phyloP scores from a whole-genome alignment of 345 rosid species.

The Syzygium jambos region DNA sequence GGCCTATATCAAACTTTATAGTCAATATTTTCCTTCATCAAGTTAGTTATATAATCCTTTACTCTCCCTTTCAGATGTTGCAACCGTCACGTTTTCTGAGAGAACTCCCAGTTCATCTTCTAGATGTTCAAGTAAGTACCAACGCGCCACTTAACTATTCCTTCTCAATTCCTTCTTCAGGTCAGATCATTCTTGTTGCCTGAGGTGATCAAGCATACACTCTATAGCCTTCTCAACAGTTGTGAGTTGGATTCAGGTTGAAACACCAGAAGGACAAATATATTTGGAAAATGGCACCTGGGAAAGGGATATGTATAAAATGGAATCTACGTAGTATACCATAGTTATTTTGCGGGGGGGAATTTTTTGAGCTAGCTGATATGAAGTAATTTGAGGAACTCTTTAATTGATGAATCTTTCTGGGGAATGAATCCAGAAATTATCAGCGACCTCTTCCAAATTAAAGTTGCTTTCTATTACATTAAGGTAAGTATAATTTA shows the following conservation, averaged over 20 bases:
- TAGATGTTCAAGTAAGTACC: constrained; percentile 46
- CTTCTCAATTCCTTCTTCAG: background rate
- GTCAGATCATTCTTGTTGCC: background rate
- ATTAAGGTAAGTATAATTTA: background rate
- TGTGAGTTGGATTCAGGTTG: background rate
- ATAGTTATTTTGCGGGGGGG: background rate
- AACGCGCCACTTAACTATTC: background rate
- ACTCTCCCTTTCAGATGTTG: constrained; percentile 47
- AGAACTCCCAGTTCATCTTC: constrained; percentile 82
- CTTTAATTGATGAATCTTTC: background rate
- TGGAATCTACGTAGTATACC: background rate
- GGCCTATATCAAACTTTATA: constrained; percentile 6
- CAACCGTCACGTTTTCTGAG: constrained; percentile 91
- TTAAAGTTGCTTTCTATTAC: background rate
- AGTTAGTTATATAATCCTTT: background rate
- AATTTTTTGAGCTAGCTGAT: background rate
- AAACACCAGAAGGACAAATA: background rate
- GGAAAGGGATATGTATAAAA: background rate
- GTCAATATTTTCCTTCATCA: background rate
- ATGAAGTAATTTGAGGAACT: background rate
- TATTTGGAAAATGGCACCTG: background rate
- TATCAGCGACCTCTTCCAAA: background rate
- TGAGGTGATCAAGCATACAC: background rate
- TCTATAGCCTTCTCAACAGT: background rate
- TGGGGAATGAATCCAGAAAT: background rate